Evolutionary conservation across 208 protist genomes (phyloP), one percentile per base, ranked within the genome.

Genomic region (Wallacemonas sp.): DNA sequence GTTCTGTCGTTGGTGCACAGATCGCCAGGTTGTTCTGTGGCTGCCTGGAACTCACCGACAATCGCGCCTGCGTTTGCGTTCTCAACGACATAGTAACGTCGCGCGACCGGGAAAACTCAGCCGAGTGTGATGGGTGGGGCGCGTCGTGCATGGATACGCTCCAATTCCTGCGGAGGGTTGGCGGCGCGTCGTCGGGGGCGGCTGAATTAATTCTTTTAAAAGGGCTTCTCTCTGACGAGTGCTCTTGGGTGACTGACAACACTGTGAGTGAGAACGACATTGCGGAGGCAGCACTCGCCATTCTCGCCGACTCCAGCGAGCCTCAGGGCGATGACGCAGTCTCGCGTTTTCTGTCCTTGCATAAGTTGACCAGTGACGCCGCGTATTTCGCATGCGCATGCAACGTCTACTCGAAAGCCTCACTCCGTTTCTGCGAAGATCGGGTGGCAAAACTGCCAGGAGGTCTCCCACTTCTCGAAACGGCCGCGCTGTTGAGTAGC

Each of bases 311-410:
- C 55, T 68, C 8, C 31, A 45, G 41, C 55, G 27, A 51, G 26
- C 8, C 26, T 17, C 19, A 72, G 64, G 60, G 31, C 49, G 55
- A 60, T 62, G 12, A 1, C 60, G 19, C 44, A 66, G 38, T 30
- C 15, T 24, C 34, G 39, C 30, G 38, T 42, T 46, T 78, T 17
- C 24, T 62, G 2, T 56, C 66, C 8, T 33, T 55, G 19, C 47
- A 5, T 4, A 55, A 22, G 21, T 19, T 55, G 47, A 31, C 47
- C n/a, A n/a, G 8, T 6, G 47, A 55, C n/a, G 47, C 47, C 14
- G 62, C 62, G 38, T 78, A 63, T 60, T 78, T 78, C 30, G 34
- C 59, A 42, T 78, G 72, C 41, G 66, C 66, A 2, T 72, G 56
- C 34, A 24, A 61, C 42, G 66, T 78, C 2, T 68, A 68, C 22